Evolutionary conservation across 108 stramenopile genomes (phyloP).

Genomic region (Cyclotella kingstonii): DNA sequence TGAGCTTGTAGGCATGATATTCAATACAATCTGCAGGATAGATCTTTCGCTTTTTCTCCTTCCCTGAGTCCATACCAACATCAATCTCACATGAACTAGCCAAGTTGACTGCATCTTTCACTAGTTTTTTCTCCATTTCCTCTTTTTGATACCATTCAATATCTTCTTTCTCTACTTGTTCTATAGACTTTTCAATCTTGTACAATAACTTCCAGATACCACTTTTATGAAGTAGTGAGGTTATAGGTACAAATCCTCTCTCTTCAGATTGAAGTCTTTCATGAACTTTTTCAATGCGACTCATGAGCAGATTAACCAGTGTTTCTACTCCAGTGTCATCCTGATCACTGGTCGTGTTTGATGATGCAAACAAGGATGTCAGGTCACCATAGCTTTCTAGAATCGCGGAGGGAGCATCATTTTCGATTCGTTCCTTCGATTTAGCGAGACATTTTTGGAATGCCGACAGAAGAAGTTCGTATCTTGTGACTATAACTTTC

Average conservation of each 20-base stretch:
- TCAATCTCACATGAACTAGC: constrained; percentile 6
- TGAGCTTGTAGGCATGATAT: constrained; percentile 27
- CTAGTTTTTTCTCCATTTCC: constrained; percentile 20
- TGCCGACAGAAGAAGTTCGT: constrained; percentile 26
- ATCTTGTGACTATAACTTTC: too few relatives aligned
- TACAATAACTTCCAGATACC: constrained; percentile 9
- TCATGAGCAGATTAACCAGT: constrained; percentile 24
- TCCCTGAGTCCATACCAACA: neutral
- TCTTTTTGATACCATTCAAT: constrained; percentile 7
- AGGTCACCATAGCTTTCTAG: constrained; percentile 31
- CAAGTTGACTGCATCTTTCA: constrained; percentile 17
- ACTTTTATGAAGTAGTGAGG: constrained; percentile 14
- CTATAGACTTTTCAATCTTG: constrained; percentile 23
- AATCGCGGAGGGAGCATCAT: constrained; percentile 15
- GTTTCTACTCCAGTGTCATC: constrained; percentile 20
- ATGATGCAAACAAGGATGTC: constrained; percentile 31
- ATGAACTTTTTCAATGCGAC: constrained; percentile 30
- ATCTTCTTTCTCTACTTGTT: constrained; percentile 14
- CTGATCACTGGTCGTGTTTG: constrained; percentile 4
- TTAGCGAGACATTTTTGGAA: constrained; percentile 21
- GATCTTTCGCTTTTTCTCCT: constrained; percentile 16
- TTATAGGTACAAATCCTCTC: constrained; percentile 19
- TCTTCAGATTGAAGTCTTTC: constrained; percentile 8
- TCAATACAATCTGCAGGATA: constrained; percentile 24
- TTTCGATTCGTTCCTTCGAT: constrained; percentile 20